These are phyloP conservation scores for Mycothermus thermophilus DNA, from an alignment of 495 filamentous ascomycete genomes.

Conservation along the genomic window DNA sequence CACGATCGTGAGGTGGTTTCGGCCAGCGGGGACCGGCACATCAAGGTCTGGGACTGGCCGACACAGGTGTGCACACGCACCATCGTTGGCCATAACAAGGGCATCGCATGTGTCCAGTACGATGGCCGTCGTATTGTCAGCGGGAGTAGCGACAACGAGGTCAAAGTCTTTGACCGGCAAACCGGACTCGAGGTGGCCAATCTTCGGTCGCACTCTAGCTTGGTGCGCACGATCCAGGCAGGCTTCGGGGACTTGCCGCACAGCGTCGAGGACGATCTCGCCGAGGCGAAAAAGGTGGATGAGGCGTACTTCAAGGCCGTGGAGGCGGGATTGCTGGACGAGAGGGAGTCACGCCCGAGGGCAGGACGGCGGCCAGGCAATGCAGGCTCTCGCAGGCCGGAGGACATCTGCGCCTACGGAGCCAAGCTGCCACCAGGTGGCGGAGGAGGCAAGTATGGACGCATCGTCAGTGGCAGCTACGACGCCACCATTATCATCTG, in stretches of 20 bases:
- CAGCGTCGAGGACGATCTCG: conserved; percentile 53
- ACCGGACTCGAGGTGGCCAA: conserved; percentile 80
- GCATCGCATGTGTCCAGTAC: conserved; percentile 94
- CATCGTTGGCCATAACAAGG: conserved; percentile 77
- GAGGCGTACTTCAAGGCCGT: conserved; percentile 56
- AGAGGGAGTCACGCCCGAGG: conserved; percentile 9
- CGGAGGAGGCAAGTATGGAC: conserved; percentile 68
- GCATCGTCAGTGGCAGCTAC: conserved; percentile 91
- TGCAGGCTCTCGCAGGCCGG: conserved; percentile 59
- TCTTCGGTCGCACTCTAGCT: conserved; percentile 60
- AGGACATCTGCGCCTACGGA: conserved; percentile 62
- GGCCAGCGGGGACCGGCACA: conserved; percentile 78
- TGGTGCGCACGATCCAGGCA: conserved; percentile 90
- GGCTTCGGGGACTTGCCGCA: conserved; percentile 82
- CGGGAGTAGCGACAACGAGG: conserved; percentile 87
- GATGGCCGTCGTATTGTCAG: conserved; percentile 94
- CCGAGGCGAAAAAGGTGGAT: conserved; percentile 61
- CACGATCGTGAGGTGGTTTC: conserved; percentile 78
- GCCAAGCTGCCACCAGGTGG: conserved; percentile 79
- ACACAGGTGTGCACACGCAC: conserved; percentile 62
- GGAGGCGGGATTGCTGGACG: conserved; percentile 40
- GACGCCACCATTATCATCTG: conserved; percentile 92
- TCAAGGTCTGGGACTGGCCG: conserved; percentile 88
- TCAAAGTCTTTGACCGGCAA: conserved; percentile 80
- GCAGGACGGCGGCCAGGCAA: conserved; percentile 44